Conservation (phyloP, 257 asterid species). For the Galeopsis tetrahit region DNA sequence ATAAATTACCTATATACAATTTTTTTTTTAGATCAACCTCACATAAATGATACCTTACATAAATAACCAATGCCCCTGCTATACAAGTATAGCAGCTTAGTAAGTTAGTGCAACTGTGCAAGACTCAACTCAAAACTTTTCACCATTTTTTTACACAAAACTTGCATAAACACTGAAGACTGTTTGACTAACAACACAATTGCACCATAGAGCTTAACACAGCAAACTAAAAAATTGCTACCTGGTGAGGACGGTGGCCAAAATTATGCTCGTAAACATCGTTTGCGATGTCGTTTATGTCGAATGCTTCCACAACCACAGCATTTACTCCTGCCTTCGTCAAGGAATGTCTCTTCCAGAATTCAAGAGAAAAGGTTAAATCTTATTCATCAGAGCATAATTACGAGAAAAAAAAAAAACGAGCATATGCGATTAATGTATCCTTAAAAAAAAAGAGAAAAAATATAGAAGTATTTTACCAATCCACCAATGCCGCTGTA, state of each 20-base stretch:
- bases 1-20: not conserved
- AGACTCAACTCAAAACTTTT: not conserved
- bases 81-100: constrained; percentile 17
- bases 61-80: not conserved
- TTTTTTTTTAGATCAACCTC: constrained; percentile 3
- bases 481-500: constrained; percentile 98
- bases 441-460: not conserved
- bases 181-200: not conserved
- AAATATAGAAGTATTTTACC: constrained; percentile 40
- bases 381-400: constrained; percentile 3
- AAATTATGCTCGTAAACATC: constrained; percentile 93
- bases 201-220: not conserved
- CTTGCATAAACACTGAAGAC: constrained; percentile 4
- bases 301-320: constrained; percentile 83
- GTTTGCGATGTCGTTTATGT: constrained; percentile 86
- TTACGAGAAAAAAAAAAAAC: not conserved
- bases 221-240: constrained; percentile 23
- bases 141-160: not conserved
- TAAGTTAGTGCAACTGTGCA: not conserved
- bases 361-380: constrained; percentile 1
- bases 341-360: constrained; percentile 71
- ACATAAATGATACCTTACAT: not conserved
- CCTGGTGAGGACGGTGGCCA: constrained; percentile 93
- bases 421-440: not conserved
- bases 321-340: constrained; percentile 75